Base-by-base conservation (phyloP, 495 filamentous ascomycete genomes). In the Hyaloscypha bicolor region DNA sequence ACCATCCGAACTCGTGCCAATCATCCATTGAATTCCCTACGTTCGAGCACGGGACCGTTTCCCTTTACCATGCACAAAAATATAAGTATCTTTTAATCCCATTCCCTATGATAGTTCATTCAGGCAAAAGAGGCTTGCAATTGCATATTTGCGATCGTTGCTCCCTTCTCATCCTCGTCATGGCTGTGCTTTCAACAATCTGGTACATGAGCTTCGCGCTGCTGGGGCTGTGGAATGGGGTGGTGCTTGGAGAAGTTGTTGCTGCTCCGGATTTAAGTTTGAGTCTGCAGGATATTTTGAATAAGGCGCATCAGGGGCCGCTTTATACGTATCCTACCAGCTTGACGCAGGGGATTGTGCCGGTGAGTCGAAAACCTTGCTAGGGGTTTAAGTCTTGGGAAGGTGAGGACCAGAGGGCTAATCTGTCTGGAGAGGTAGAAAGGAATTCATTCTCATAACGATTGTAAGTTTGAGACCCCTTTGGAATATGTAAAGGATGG, bases 401-500 rank as follows among this genome's bases (percentile, higher is more conserved):
- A 62, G 8, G 21, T 6, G 8, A 56, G 42, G 4, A 11, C 16
- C 16, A 11, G 42, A 3, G 6, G 6, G 35, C 35, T 37, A 37
- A 37, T 48, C 25, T 25, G 25, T 25, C 25, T 16, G 4, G 9
- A 19, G 9, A 14, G 16, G 11, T 66, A 72, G 70, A 73, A 70
- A 64, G 64, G 64, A 4, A 70, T 73, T 30, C 85, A 91, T 76
- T 94, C 91, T 0, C 93, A 97, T 77, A 97, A 97, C 72, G 93
- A 97, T 79, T 96, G 95, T 69, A 66, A 61, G 45, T 66, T 11
- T 16, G 5, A n/a, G 29, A 5, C 32, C 25, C 25, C 25, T 25
- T 35, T 32, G n/a, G 16, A 19, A 16, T 1, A 9, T 14, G 25
- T 6, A 29, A 8, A n/a, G 35, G 59, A 62, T 39, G 14, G 48